Conservation (phyloP, 164 flowering plant species). For the Liquidambar formosana region DNA sequence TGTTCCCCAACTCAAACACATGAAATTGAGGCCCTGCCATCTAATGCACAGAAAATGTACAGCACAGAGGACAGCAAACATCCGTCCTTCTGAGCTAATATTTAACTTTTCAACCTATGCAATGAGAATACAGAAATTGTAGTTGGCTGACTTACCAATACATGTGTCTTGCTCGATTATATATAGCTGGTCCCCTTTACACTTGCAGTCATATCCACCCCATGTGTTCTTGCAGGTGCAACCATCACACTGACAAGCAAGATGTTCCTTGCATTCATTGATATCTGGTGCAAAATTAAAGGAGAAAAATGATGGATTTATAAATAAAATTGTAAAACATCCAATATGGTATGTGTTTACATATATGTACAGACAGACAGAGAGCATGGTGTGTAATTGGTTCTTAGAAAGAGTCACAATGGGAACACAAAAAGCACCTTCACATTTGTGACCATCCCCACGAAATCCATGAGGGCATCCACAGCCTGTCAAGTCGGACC, state of each 20-base stretch:
- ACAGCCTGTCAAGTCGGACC: slow-evolving; percentile 60
- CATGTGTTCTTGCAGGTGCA: slow-evolving; percentile 83
- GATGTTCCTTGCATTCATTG: slow-evolving; percentile 74
- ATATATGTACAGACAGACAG: not conserved
- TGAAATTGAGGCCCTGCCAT: no score
- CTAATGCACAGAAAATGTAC: no score
- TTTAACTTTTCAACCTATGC: no score
- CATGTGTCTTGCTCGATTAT: slow-evolving; percentile 84
- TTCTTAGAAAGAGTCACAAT: not conserved
- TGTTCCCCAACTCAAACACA: no score
- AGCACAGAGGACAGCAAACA: no score
- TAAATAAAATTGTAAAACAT: no score
- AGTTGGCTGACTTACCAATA: slow-evolving; percentile 54
- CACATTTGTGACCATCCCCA: slow-evolving; percentile 81
- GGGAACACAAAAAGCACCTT: slow-evolving; percentile 46
- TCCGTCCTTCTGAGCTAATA: no score
- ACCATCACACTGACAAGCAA: slow-evolving; percentile 79
- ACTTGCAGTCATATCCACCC: slow-evolving; percentile 90
- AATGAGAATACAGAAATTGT: no score
- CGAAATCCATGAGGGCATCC: slow-evolving; percentile 74
- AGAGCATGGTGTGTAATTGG: not conserved
- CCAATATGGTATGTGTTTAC: no score
- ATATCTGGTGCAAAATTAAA: slow-evolving; percentile 48
- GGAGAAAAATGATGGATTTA: not conserved
- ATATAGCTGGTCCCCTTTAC: slow-evolving; percentile 63